A percentile compares a stretch with the other conserved stretches of the same genome.
Conservation (phyloP, 2,329 filamentous ascomycete genomes). For the Didymellaceae sp. region DNA sequence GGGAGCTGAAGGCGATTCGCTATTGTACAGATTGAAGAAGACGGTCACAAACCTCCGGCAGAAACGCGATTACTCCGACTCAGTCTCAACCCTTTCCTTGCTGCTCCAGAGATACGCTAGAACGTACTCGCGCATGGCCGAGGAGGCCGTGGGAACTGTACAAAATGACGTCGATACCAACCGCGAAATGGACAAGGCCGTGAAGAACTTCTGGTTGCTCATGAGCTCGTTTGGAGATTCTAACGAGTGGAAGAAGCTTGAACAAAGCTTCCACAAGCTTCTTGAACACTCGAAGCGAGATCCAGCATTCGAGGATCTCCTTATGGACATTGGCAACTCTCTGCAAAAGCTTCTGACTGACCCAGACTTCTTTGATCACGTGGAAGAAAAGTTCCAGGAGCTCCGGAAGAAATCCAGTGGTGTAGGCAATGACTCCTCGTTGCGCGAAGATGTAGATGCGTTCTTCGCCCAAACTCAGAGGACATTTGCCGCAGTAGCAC, state of each 20-base stretch:
- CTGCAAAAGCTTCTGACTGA: slow-evolving; percentile 84
- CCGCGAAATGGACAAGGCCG: slow-evolving; percentile 73
- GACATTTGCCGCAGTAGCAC: slow-evolving; percentile 71
- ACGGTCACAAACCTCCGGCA: slow-evolving; percentile 76
- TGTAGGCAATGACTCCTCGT: slow-evolving; percentile 68
- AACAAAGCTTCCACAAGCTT: slow-evolving; percentile 71
- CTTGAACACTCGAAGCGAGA: slow-evolving; percentile 77
- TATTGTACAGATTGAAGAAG: slow-evolving; percentile 78
- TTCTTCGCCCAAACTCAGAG: slow-evolving; percentile 72
- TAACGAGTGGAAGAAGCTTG: slow-evolving; percentile 76
- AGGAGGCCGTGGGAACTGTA: slow-evolving; percentile 69
- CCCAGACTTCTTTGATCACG: slow-evolving; percentile 82
- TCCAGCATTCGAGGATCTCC: slow-evolving; percentile 80
- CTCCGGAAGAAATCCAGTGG: slow-evolving; percentile 63
- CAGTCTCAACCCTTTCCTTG: slow-evolving; percentile 77
- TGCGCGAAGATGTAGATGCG: slow-evolving; percentile 75
- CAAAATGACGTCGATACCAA: slow-evolving; percentile 78
- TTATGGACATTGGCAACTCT: slow-evolving; percentile 74
- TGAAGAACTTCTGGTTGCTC: slow-evolving; percentile 81
- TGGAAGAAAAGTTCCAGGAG: slow-evolving; percentile 68
- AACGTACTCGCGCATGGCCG: slow-evolving; percentile 75
- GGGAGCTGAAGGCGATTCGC: slow-evolving; percentile 73
- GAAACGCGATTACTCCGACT: slow-evolving; percentile 82
- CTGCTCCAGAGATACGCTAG: slow-evolving; percentile 80
- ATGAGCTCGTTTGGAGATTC: slow-evolving; percentile 79